Evolutionary conservation across 352 stramenopile species (phyloP), one percentile per base, ranked within the genome.

Genomic region (Phytopythium delawarense): DNA sequence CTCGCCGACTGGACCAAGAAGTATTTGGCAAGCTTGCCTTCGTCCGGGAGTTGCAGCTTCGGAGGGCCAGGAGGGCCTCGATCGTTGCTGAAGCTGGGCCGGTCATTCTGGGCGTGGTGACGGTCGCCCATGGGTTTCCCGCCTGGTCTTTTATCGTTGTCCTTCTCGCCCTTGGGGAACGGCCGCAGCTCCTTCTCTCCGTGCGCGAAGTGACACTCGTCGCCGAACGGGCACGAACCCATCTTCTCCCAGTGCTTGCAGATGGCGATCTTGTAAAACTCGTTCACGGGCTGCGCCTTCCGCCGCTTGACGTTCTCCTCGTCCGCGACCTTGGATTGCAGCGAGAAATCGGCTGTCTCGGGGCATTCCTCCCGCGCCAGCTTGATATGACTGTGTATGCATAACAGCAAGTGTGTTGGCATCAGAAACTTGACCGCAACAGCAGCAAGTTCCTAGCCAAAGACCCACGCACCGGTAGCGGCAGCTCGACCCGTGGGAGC

Each of bases 161-260:
- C 76, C 13, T 87, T 79, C 51, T 91, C 81, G 25, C 75, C 88
- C 60, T 92, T 91, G 4, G 88, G 87, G 64, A 96, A 96, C 35
- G 87, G 85, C 7, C 89, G 66, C 39, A 99, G 71, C 68, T 99
- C 96, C 35, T 87, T 86, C 49, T 98, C 89, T 21, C 96, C 96
- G 76, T 99, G 96, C 0, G 96, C 96, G 81, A 99, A 99, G 62
- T 99, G 96, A 70, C 96, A 99, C 40, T 97, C 92, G 48, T 98
- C 95, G 20, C 89, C 90, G 78, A 98, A 99, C 5, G 96, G 96
- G 83, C 96, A 99, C 34, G 89, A 88, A 4, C 96, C 96, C 74
- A 97, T 86, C 61, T 98, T 96, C 53, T 94, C 88, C 81, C 96
- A 98, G 69, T 99, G 96, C 67, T 99, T 99, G 76, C 96, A 99